phyloP scores from a whole-genome alignment of 257 asterid species.

The Ilex aquifolium region DNA sequence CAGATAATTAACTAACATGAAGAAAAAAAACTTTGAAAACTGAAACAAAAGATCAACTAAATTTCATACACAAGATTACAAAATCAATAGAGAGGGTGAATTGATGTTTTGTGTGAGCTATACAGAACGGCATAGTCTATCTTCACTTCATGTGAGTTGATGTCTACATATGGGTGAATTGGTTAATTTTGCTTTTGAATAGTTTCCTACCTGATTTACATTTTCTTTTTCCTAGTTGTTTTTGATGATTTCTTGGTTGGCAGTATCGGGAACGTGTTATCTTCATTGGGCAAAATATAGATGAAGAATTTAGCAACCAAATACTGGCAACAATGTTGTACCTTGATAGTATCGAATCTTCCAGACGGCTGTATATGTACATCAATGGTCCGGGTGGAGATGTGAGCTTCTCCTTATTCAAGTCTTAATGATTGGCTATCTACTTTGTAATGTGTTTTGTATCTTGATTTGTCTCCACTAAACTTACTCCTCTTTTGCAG shows the following conservation, averaged over 20 bases:
- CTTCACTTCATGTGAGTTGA: no score
- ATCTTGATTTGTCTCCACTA: background rate
- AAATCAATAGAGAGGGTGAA: no score
- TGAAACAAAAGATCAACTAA: no score
- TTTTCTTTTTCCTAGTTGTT: background rate
- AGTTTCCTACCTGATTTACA: background rate
- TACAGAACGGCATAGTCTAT: no score
- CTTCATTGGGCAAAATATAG: conserved; percentile 72
- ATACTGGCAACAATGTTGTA: conserved; percentile 89
- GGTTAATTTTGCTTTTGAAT: background rate
- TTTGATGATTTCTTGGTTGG: conserved; percentile 19
- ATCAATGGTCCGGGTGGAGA: conserved; percentile 97
- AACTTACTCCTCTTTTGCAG: conserved; percentile 31
- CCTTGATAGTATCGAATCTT: conserved; percentile 76
- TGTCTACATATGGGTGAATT: no score
- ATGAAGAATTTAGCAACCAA: conserved; percentile 86
- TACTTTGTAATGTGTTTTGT: background rate
- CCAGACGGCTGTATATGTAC: conserved; percentile 59
- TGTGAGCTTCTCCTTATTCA: conserved; percentile 44
- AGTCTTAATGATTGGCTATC: background rate
- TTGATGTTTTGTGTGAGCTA: no score
- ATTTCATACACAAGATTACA: no score
- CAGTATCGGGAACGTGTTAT: conserved; percentile 95
- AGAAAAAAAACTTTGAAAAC: no score
- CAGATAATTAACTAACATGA: no score